A percentile compares a stretch with the other conserved stretches of the same genome.
Evolutionary conservation across 176 grass and related monocot genomes (phyloP).

Genomic region (Calamus simplicifolius): DNA sequence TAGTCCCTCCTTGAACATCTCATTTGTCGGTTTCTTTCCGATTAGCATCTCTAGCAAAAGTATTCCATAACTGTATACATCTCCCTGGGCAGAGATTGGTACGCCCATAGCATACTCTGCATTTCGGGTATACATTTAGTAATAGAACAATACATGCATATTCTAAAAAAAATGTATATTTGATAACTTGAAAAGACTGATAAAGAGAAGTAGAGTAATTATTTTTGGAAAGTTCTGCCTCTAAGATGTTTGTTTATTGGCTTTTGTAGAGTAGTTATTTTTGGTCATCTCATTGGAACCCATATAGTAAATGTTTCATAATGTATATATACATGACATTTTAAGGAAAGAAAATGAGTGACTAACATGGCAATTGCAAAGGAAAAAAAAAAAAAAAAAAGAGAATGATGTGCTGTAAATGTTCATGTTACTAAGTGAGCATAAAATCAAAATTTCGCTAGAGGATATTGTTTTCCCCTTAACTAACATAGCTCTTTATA

Average conservation of each 20-base stretch:
- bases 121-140: neutral
- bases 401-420: neutral
- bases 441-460: too few species aligned
- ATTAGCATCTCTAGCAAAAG: constrained; percentile 10
- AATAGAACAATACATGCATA: neutral
- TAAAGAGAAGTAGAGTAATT: neutral
- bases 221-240: neutral
- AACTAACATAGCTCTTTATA: too few species aligned
- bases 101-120: constrained; percentile 31
- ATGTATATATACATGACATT: too few species aligned
- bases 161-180: neutral
- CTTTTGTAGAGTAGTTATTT: neutral
- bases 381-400: too few species aligned
- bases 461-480: too few species aligned
- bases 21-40: neutral
- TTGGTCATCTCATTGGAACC: neutral
- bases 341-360: neutral
- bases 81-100: neutral
- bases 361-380: too few species aligned
- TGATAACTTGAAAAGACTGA: neutral
- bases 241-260: constrained; percentile 1
- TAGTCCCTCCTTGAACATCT: neutral
- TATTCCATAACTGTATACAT: constrained; percentile 13
- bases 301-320: neutral
- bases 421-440: neutral